phyloP scores from a whole-genome alignment of 2,329 filamentous ascomycete species.

The Lachnellula willkommii region DNA sequence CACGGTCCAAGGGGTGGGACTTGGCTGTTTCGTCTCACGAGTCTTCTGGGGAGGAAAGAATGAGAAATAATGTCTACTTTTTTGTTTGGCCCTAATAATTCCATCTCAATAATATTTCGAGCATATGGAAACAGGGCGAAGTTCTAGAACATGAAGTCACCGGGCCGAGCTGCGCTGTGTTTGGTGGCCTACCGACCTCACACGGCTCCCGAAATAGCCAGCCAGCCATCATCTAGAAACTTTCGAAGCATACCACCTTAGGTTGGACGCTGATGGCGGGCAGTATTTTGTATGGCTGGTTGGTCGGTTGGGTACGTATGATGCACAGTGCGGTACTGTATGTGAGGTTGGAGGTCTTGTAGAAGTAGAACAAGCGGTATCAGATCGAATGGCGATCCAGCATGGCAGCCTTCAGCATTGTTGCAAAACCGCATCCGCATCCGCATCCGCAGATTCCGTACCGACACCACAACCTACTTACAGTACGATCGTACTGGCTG shows the following conservation, averaged over 20 bases:
- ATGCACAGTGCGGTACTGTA: not conserved
- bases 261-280: conserved; percentile 5
- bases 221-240: conserved; percentile 6
- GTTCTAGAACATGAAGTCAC: conserved; percentile 7
- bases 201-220: conserved; percentile 9
- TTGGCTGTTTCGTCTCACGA: not conserved
- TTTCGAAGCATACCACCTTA: not conserved
- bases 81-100: conserved; percentile 23
- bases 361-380: conserved; percentile 10
- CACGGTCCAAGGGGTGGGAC: conserved; percentile 10
- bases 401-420: no score
- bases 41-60: not conserved
- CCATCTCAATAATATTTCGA: conserved; percentile 25
- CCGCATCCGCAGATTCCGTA: no score
- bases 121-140: conserved; percentile 18
- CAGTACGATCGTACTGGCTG: no score
- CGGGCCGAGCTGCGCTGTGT: conserved; percentile 5
- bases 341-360: not conserved
- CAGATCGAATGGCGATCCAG: conserved; percentile 3
- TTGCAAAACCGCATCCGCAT: no score
- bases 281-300: conserved; percentile 1
- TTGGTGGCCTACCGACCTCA: not conserved
- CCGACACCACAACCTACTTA: no score
- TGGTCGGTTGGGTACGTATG: not conserved
- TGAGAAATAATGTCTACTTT: conserved; percentile 5